These are phyloP conservation scores for Colletotrichum cereale DNA, from an alignment of 2,329 filamentous ascomycete genomes.

Conservation along the genomic window DNA sequence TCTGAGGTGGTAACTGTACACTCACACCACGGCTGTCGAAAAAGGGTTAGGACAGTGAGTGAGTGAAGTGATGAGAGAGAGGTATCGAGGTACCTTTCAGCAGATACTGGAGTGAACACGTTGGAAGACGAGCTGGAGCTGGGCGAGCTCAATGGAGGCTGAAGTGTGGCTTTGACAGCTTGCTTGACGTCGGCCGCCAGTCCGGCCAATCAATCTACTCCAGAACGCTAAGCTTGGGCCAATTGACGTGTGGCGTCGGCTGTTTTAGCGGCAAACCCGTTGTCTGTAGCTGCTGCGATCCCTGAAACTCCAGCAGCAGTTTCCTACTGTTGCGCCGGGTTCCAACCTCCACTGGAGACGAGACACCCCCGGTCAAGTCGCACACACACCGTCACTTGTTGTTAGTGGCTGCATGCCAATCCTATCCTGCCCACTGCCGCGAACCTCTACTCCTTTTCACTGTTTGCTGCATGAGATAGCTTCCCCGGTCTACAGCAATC, in stretches of 20 bases:
- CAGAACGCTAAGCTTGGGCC: conserved; percentile 18
- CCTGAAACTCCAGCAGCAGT: conserved; percentile 36
- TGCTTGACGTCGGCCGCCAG: not conserved
- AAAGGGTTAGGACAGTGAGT: not conserved
- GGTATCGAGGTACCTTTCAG: conserved; percentile 31
- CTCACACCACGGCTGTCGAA: conserved; percentile 27
- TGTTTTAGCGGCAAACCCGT: conserved; percentile 30
- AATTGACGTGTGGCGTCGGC: conserved; percentile 30
- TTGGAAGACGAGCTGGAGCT: conserved; percentile 28
- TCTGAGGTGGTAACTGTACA: conserved; percentile 19
- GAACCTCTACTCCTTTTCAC: conserved; percentile 16
- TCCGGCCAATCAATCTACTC: conserved; percentile 20
- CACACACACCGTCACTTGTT: conserved; percentile 37
- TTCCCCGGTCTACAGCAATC: conserved; percentile 24
- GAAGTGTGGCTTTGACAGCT: conserved; percentile 38
- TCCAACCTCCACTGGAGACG: conserved; percentile 20
- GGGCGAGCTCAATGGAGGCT: conserved; percentile 32
- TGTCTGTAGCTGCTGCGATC: conserved; percentile 34
- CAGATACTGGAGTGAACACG: conserved; percentile 38
- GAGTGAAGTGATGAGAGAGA: conserved; percentile 16
- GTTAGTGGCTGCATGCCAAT: conserved; percentile 36
- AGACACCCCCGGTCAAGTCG: conserved; percentile 32
- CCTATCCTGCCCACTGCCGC: conserved; percentile 17
- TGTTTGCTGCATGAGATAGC: conserved; percentile 19
- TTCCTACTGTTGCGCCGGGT: conserved; percentile 13